Conservation (phyloP, 176 grass and related monocot species). For the sorghum (Sorghum bicolor) region Sorghum_bicolor_NCBIv3 NC_012877.2:19001-19500, state of each 20-base stretch:
- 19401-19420: background rate
- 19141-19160: background rate
- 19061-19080: background rate
- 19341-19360: background rate
- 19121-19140: background rate
- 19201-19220: background rate
- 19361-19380: background rate
- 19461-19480: background rate
- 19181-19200: background rate
- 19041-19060: background rate
- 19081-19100: background rate
- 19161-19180: background rate
- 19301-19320: background rate
- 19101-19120: background rate
- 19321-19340: background rate
- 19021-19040: background rate
- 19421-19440: background rate
- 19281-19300: background rate
- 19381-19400: background rate
- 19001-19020: background rate
- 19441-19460: background rate
- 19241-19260: background rate
- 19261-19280: background rate
- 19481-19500: background rate
- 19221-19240: background rate